Percentiles rank a stretch among this genome's conserved stretches.
phyloP scores from a whole-genome alignment of 2,329 filamentous ascomycete species.

The Claviceps pusilla region DNA sequence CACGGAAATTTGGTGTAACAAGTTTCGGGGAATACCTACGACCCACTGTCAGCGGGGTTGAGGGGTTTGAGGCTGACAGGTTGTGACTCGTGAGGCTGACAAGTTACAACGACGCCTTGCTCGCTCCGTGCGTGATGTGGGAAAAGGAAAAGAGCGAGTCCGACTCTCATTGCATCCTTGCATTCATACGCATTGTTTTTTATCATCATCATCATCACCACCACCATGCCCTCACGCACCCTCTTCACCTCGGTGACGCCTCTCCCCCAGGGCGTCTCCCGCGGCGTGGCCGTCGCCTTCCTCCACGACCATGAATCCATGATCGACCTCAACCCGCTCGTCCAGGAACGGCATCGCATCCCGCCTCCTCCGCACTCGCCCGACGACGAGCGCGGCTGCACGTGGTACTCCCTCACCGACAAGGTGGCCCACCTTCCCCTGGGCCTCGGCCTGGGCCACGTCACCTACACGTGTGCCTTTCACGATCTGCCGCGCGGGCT shows the following conservation, averaged over 20 bases:
- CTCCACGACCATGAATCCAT: conserved; percentile 68
- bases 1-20: too few species aligned
- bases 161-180: too few species aligned
- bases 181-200: too few species aligned
- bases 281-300: conserved; percentile 56
- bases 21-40: too few species aligned
- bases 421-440: conserved; percentile 61
- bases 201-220: too few species aligned
- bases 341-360: conserved; percentile 56
- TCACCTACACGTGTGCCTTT: conserved; percentile 70
- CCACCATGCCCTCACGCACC: conserved; percentile 50
- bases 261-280: conserved; percentile 51
- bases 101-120: too few species aligned
- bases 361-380: conserved; percentile 50
- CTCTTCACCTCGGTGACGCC: conserved; percentile 68
- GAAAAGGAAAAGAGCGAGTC: too few species aligned
- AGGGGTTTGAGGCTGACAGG: too few species aligned
- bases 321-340: conserved; percentile 77
- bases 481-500: conserved; percentile 57
- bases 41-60: too few species aligned
- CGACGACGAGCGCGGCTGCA: conserved; percentile 54
- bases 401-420: conserved; percentile 71
- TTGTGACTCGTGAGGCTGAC: too few species aligned
- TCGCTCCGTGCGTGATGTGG: too few species aligned
- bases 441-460: conserved; percentile 45